Evolutionary conservation across 2,329 filamentous ascomycete species (phyloP).

Genomic region (Xylaria digitata): DNA sequence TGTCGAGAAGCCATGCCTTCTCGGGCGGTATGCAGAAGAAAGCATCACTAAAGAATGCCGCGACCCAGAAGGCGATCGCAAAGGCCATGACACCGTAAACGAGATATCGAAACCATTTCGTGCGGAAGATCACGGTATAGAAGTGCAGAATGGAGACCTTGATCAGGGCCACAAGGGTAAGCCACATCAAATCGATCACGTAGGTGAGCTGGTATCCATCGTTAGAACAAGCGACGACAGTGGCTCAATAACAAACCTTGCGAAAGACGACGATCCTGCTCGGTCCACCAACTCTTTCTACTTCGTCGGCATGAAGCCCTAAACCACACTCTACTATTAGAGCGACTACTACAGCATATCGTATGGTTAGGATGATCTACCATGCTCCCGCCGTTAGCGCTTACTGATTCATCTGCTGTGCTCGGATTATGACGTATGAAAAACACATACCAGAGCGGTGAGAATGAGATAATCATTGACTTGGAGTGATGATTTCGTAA

Average conservation of each 20-base stretch:
- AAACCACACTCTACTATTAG: too few relatives aligned
- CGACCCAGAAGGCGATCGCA: constrained; percentile 29
- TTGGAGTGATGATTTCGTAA: too few relatives aligned
- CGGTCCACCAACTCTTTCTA: too few relatives aligned
- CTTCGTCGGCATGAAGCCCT: too few relatives aligned
- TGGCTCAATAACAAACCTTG: too few relatives aligned
- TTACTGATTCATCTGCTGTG: too few relatives aligned
- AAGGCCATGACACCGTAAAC: constrained; percentile 21
- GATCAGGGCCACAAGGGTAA: constrained; percentile 27
- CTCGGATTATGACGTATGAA: too few relatives aligned
- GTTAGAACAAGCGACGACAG: not conserved
- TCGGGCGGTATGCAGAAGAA: constrained; percentile 30
- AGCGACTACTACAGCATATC: too few relatives aligned
- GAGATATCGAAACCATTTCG: constrained; percentile 14
- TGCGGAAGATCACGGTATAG: constrained; percentile 32
- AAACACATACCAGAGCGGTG: too few relatives aligned
- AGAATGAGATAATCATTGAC: too few relatives aligned
- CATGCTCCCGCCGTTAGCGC: not conserved
- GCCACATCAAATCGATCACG: constrained; percentile 31
- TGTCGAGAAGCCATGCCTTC: constrained; percentile 25
- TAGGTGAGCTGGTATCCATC: not conserved
- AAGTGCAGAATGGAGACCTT: constrained; percentile 41
- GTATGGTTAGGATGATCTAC: too few relatives aligned
- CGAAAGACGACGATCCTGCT: too few relatives aligned
- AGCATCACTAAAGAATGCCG: constrained; percentile 25